Conservation (phyloP, 805 yeast species). For the Ogataea pini region DNA sequence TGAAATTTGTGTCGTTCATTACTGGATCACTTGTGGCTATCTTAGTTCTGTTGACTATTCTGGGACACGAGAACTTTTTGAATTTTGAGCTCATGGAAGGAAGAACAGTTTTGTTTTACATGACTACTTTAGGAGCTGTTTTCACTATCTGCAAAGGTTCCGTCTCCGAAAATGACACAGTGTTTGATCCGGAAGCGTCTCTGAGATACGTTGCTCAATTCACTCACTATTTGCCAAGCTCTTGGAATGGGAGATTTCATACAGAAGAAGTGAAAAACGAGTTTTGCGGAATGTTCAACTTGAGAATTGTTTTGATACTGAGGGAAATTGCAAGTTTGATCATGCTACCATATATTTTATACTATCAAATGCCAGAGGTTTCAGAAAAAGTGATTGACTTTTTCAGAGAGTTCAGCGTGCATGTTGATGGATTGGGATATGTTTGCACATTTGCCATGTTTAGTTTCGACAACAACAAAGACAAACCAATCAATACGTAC, state of each 20-base stretch:
- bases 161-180: slow-evolving; percentile 57
- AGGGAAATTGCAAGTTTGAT: slow-evolving; percentile 82
- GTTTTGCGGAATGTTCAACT: slow-evolving; percentile 74
- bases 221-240: slow-evolving; percentile 86
- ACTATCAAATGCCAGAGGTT: slow-evolving; percentile 75
- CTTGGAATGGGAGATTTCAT: slow-evolving; percentile 86
- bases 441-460: slow-evolving; percentile 95
- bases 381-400: slow-evolving; percentile 84
- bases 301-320: slow-evolving; percentile 67
- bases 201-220: slow-evolving; percentile 75
- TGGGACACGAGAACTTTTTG: slow-evolving; percentile 89
- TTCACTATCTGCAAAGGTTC: slow-evolving; percentile 82
- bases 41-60: slow-evolving; percentile 68
- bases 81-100: slow-evolving; percentile 86
- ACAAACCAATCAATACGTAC: slow-evolving; percentile 21
- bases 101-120: slow-evolving; percentile 80
- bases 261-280: slow-evolving; percentile 82
- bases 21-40: slow-evolving; percentile 91
- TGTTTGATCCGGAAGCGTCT: slow-evolving; percentile 94
- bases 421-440: slow-evolving; percentile 92
- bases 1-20: slow-evolving; percentile 68
- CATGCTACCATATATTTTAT: slow-evolving; percentile 85
- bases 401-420: slow-evolving; percentile 84
- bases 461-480: slow-evolving; percentile 64
- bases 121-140: slow-evolving; percentile 83